Evolutionary conservation across 108 stramenopile species (phyloP).

Genomic region (Craspedostauros australis): DNA sequence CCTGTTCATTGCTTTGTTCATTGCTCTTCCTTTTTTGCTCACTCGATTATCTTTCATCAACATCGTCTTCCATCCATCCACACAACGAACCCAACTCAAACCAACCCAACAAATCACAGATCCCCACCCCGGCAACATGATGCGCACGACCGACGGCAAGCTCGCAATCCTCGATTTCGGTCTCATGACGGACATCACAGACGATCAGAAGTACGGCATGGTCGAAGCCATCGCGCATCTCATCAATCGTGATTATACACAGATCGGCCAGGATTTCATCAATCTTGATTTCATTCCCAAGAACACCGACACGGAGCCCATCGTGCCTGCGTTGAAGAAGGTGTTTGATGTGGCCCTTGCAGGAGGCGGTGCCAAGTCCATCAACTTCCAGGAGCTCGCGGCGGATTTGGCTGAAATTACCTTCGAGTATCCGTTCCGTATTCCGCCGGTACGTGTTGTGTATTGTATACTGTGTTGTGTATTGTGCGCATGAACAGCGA

Average conservation of each 20-base stretch:
- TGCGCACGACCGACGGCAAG: constrained; percentile 86
- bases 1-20: not conserved
- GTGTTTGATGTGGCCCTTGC: constrained; percentile 94
- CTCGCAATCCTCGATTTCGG: constrained; percentile 93
- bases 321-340: constrained; percentile 88
- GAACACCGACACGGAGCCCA: constrained; percentile 83
- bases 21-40: constrained; percentile 6
- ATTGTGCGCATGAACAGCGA: too few species aligned
- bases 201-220: constrained; percentile 94
- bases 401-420: constrained; percentile 93
- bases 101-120: constrained; percentile 7
- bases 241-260: constrained; percentile 87
- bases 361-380: constrained; percentile 92
- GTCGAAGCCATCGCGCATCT: constrained; percentile 93
- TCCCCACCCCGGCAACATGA: constrained; percentile 73
- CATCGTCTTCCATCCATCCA: not conserved
- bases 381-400: constrained; percentile 92
- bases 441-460: too few species aligned
- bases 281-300: constrained; percentile 89
- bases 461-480: constrained; percentile 21
- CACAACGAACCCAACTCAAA: not conserved
- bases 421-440: constrained; percentile 85
- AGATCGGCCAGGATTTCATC: constrained; percentile 92
- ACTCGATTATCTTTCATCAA: too few species aligned
- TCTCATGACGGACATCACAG: constrained; percentile 91